Evolutionary conservation across 257 asterid species (phyloP).

Genomic region (Anisodus tanguticus): DNA sequence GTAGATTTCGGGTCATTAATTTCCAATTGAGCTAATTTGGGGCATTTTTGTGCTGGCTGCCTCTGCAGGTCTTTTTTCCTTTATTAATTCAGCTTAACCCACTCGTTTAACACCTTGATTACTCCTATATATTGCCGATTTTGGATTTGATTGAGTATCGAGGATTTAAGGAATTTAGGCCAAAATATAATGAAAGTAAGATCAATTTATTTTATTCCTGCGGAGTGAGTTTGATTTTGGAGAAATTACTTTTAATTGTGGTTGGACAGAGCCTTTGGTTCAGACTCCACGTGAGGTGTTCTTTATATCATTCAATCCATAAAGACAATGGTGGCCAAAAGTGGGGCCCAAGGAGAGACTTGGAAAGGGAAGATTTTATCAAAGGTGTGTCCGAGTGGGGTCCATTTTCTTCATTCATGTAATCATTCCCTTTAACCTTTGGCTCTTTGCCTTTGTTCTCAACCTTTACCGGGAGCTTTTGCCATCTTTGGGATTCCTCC

Average conservation of each 20-base stretch:
- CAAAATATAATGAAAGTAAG: too few relatives aligned
- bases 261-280: constrained; percentile 86
- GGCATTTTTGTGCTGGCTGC: too few relatives aligned
- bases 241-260: constrained; percentile 49
- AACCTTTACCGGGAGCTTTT: constrained; percentile 34
- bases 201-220: too few relatives aligned
- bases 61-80: too few relatives aligned
- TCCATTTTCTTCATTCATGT: constrained; percentile 32
- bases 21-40: too few relatives aligned
- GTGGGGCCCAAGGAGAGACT: constrained; percentile 63
- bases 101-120: too few relatives aligned
- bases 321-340: constrained; percentile 80
- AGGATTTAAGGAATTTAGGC: too few relatives aligned
- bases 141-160: too few relatives aligned
- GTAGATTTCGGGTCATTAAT: too few relatives aligned
- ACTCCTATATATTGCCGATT: too few relatives aligned
- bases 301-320: constrained; percentile 95
- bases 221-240: background rate
- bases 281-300: constrained; percentile 99
- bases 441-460: constrained; percentile 46
- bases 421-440: constrained; percentile 31
- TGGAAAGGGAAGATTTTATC: constrained; percentile 44
- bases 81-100: too few relatives aligned
- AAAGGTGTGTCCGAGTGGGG: constrained; percentile 36
- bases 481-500: constrained; percentile 33